Evolutionary conservation across 148 eudicot species (phyloP), one percentile per base, ranked within the genome.

Genomic region (Nepenthes mirabilis): DNA sequence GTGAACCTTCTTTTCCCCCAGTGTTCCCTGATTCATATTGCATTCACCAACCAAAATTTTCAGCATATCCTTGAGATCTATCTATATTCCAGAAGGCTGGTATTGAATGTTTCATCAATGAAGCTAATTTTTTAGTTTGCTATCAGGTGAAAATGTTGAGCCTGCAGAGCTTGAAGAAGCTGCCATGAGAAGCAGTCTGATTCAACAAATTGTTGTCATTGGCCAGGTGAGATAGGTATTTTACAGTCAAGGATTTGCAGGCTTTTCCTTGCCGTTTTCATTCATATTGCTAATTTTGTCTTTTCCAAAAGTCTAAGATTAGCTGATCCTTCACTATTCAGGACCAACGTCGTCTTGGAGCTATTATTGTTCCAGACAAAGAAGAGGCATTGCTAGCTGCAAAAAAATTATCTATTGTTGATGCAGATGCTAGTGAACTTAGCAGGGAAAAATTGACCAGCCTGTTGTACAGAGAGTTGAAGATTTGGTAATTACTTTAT

Each of bases 301-400:
- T 50, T 14, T 50, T 11, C 53, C 12, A 11, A 50, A 1, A 11
- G 3, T 50, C 11, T 50, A 54, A 34, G 57, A 12, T 54, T n/a
- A 23, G 8, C 35, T 55, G 58, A 32, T 55, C n/a, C 8, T 55
- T 52, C 6, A 1, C 13, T 58, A 4, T 72, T 36, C 65, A 90
- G 97, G 97, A 90, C 62, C 84, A 80, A 72, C 79, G 99, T 1
- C 99, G 99, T 57, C 86, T 88, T 66, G 95, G 95, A 69, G 99
- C 99, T 61, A 64, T 93, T 5, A 72, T 93, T 59, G 96, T 88
- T 68, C 99, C 99, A 43, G 82, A 89, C 75, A 81, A 80, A 68
- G 91, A 88, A 72, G 96, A 88, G 70, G 73, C 75, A 47, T 40
- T 84, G 37, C 47, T 60, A 32, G 77, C 75, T 10, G 89, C 95